A percentile compares a stretch with the other conserved stretches of the same genome.
Evolutionary conservation across 345 rosid species (phyloP).

Genomic region (Ceriops zippeliana): DNA sequence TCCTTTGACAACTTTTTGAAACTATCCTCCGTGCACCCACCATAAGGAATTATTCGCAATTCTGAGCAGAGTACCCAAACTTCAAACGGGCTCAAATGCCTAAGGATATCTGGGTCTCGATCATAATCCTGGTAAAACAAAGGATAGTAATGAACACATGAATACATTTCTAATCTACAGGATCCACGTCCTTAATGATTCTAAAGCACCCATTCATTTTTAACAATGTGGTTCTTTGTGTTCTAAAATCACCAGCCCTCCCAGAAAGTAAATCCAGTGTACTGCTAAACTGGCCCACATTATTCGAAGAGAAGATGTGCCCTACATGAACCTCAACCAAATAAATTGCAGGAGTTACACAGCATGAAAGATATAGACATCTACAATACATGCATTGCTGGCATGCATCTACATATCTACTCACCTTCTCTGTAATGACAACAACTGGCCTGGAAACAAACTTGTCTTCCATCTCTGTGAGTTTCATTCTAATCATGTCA

Average conservation of each 20-base stretch:
- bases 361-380: background rate
- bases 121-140: constrained; percentile 54
- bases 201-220: background rate
- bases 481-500: constrained; percentile 42
- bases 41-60: constrained; percentile 45
- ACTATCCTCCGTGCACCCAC: constrained; percentile 31
- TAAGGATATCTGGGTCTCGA: constrained; percentile 65
- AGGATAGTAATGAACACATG: background rate
- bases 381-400: background rate
- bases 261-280: background rate
- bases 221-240: background rate
- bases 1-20: constrained; percentile 44
- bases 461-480: constrained; percentile 44
- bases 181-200: background rate
- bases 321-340: background rate
- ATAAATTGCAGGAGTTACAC: background rate
- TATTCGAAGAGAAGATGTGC: background rate
- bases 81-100: constrained; percentile 40
- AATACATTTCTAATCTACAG: background rate
- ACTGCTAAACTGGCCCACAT: background rate
- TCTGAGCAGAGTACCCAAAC: constrained; percentile 61
- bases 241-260: background rate
- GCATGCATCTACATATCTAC: background rate
- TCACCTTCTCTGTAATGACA: constrained; percentile 74
- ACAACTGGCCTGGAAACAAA: constrained; percentile 48